A percentile compares a stretch with the other conserved stretches of the same genome.
These are phyloP conservation scores for Suhomyces xylopsoci DNA, from an alignment of 805 yeast genomes.

Conservation along the genomic window DNA sequence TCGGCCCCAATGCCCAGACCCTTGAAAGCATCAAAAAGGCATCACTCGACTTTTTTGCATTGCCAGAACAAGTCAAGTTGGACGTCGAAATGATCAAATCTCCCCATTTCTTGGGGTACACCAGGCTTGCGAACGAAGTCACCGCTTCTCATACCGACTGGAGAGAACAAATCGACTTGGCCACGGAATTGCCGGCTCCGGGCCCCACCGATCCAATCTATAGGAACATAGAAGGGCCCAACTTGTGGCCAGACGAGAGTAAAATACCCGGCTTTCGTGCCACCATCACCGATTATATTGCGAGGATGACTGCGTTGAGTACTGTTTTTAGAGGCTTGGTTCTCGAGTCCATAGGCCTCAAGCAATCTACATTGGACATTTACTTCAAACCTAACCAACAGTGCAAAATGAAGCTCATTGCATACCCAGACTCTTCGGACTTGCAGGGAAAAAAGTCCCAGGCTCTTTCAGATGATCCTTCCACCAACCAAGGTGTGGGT, in stretches of 20 bases:
- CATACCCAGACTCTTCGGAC: conserved; percentile 48
- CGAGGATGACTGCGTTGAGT: conserved; percentile 44
- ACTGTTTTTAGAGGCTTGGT: conserved; percentile 44
- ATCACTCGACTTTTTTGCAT: conserved; percentile 42
- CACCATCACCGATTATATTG: conserved; percentile 41
- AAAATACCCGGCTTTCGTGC: conserved; percentile 44
- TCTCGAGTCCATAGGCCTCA: conserved; percentile 54
- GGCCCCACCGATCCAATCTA: conserved; percentile 37
- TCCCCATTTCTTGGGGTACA: conserved; percentile 59
- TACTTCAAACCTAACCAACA: conserved; percentile 54
- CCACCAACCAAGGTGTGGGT: conserved; percentile 51
- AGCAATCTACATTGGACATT: conserved; percentile 40
- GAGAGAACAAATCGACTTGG: conserved; percentile 63
- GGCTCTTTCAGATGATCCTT: conserved; percentile 27
- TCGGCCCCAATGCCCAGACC: conserved; percentile 35
- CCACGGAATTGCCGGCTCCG: conserved; percentile 49
- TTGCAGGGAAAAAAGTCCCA: conserved; percentile 19
- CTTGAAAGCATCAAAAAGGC: conserved; percentile 37
- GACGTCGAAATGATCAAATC: conserved; percentile 51
- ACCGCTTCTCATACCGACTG: conserved; percentile 53
- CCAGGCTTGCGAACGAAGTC: conserved; percentile 54
- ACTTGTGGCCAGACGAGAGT: conserved; percentile 47
- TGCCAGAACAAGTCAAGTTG: conserved; percentile 45
- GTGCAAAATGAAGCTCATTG: conserved; percentile 51
- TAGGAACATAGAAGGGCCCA: conserved; percentile 55